Percentiles rank a stretch among this genome's conserved stretches.
phyloP scores from a whole-genome alignment of 192 early-diverging fungal species.

The Allomyces javanicus region DNA sequence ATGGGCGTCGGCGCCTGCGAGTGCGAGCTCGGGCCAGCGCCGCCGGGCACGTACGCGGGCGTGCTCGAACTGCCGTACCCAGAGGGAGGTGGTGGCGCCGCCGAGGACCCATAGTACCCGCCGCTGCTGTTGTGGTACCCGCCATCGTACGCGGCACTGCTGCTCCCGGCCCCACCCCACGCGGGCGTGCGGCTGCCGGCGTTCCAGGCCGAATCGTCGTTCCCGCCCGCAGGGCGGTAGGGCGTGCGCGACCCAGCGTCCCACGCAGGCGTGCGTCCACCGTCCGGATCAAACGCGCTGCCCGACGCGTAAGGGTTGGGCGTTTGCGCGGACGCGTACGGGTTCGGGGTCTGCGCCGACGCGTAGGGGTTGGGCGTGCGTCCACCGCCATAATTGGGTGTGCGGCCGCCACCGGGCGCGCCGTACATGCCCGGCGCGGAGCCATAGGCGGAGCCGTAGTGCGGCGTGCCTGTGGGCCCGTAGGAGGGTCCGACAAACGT shows the following conservation, averaged over 20 bases:
- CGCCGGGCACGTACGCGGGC: too few species aligned
- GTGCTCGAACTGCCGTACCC: too few species aligned
- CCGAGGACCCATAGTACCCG: too few species aligned
- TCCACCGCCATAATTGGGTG: constrained; percentile 16
- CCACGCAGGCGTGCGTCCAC: constrained; percentile 31
- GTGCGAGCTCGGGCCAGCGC: too few species aligned
- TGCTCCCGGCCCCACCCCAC: constrained; percentile 36
- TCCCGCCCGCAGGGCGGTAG: constrained; percentile 12
- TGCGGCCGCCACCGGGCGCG: constrained; percentile 17
- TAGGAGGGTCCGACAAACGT: constrained; percentile 26
- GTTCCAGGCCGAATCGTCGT: constrained; percentile 25
- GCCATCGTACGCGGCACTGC: constrained; percentile 5
- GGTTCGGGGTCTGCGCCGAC: constrained; percentile 1
- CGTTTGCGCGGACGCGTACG: constrained; percentile 1
- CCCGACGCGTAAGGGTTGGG: constrained; percentile 13
- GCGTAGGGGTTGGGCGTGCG: constrained; percentile 5
- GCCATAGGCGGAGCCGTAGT: constrained; percentile 10
- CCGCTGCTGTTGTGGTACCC: too few species aligned
- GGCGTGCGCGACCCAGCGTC: constrained; percentile 32
- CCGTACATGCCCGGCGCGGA: constrained; percentile 9
- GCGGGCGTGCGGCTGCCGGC: constrained; percentile 34
- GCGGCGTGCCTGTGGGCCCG: constrained; percentile 7
- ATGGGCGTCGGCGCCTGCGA: too few species aligned
- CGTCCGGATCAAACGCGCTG: constrained; percentile 4
- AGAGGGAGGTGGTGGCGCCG: too few species aligned